Percentiles rank a stretch among this genome's conserved stretches.
Conservation (phyloP, 2,329 filamentous ascomycete species). For the Ascochyta clinopodiicola region DNA sequence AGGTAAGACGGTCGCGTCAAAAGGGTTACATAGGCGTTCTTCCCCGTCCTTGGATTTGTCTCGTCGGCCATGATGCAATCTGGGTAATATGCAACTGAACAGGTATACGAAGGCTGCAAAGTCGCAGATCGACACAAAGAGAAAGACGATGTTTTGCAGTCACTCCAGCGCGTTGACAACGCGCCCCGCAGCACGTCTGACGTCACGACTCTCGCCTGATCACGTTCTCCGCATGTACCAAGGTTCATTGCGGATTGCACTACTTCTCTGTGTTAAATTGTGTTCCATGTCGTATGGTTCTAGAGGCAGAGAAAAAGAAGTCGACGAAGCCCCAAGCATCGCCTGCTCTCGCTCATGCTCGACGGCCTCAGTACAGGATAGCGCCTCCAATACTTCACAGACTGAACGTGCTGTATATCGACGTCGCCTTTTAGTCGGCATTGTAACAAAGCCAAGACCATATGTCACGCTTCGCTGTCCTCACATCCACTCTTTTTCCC, state of each 20-base stretch:
- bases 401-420: not conserved
- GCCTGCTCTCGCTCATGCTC: not conserved
- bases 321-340: not conserved
- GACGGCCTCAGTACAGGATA: not conserved
- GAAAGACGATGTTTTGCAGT: constrained; percentile 1
- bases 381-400: not conserved
- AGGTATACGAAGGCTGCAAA: not conserved
- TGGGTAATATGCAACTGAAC: not conserved
- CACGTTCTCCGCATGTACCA: constrained; percentile 6
- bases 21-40: constrained; percentile 57
- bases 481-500: not conserved
- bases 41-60: constrained; percentile 5
- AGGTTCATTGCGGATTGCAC: not conserved
- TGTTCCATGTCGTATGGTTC: not conserved
- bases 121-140: not conserved
- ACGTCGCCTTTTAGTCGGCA: not conserved
- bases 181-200: constrained; percentile 20
- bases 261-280: not conserved
- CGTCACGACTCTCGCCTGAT: constrained; percentile 30
- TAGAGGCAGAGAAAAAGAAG: not conserved
- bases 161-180: constrained; percentile 6
- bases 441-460: not conserved
- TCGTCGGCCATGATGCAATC: constrained; percentile 16
- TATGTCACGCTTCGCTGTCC: not conserved
- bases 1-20: constrained; percentile 61